Percentiles rank a stretch among this genome's conserved stretches.
Evolutionary conservation across 441 rosid species (phyloP).

Genomic region (Erodium moschatum): DNA sequence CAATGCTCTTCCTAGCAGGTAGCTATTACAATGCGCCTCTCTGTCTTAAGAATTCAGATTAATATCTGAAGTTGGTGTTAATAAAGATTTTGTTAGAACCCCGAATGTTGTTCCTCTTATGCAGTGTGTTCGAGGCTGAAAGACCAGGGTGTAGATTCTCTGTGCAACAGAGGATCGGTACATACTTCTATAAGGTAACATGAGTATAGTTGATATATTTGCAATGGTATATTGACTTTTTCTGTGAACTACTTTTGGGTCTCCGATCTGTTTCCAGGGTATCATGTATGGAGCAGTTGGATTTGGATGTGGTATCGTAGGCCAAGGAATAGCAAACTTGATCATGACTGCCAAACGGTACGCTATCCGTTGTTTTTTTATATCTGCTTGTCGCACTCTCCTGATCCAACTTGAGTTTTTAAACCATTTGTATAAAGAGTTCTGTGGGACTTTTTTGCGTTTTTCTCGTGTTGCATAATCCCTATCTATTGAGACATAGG

Average conservation of each 20-base stretch:
- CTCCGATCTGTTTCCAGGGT: conserved; percentile 39
- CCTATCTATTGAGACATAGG: too few species aligned
- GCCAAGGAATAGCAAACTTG: conserved; percentile 86
- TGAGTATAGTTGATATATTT: background rate
- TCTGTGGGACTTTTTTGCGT: too few species aligned
- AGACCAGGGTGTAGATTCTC: conserved; percentile 84
- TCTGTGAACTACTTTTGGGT: background rate
- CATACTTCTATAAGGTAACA: conserved; percentile 85
- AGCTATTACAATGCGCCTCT: conserved; percentile 7
- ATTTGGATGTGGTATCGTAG: conserved; percentile 68
- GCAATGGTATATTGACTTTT: background rate
- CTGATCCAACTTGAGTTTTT: too few species aligned
- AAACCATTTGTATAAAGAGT: too few species aligned
- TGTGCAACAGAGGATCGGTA: conserved; percentile 57
- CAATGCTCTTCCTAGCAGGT: conserved; percentile 94
- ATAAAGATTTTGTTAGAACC: background rate
- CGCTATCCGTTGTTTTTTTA: background rate
- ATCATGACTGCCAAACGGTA: conserved; percentile 90
- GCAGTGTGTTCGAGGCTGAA: conserved; percentile 89
- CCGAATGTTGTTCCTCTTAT: conserved; percentile 3
- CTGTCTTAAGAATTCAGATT: background rate
- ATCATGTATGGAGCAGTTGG: conserved; percentile 82
- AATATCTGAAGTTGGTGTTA: background rate
- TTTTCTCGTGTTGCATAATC: too few species aligned
- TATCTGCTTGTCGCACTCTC: too few species aligned